These are phyloP conservation scores for Erysimum cheiri DNA, from an alignment of 441 rosid species.

Conservation along the genomic window DNA sequence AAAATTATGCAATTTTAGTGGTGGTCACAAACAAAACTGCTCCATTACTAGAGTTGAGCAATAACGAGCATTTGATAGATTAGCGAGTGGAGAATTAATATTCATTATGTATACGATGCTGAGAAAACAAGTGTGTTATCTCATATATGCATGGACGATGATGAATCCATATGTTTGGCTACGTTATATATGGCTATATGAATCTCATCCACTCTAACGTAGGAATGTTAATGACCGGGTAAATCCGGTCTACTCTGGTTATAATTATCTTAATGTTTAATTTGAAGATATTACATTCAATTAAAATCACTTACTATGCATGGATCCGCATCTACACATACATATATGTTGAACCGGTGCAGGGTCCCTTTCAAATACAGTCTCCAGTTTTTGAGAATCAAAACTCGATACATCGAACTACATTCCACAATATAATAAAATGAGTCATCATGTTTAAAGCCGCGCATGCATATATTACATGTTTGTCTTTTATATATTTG, in stretches of 20 bases:
- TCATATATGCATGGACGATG: conserved; percentile 8
- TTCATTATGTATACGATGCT: conserved; percentile 1
- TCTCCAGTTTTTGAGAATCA: conserved; percentile 17
- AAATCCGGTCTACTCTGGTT: no score
- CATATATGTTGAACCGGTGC: conserved; percentile 3
- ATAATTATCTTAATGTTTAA: no score
- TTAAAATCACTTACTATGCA: background rate
- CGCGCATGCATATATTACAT: conserved; percentile 14
- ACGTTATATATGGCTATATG: background rate
- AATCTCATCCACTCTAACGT: no score
- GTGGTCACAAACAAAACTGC: conserved; percentile 14
- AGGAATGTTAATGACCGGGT: no score
- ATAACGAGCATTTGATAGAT: conserved; percentile 20
- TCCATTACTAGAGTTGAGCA: conserved; percentile 22
- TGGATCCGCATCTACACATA: conserved; percentile 14
- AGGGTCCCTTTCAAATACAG: conserved; percentile 6
- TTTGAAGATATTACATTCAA: no score
- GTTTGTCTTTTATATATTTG: conserved; percentile 32
- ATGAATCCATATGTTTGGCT: conserved; percentile 23
- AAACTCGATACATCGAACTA: conserved; percentile 34
- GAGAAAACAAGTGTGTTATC: conserved; percentile 7
- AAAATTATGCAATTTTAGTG: conserved; percentile 8
- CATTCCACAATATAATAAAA: conserved; percentile 6
- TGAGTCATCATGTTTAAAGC: conserved; percentile 15
- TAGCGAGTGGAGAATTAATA: conserved; percentile 19